These are phyloP conservation scores for Eimeria necatrix DNA, from an alignment of 169 alveolate species.

Conservation along the genomic window DNA sequence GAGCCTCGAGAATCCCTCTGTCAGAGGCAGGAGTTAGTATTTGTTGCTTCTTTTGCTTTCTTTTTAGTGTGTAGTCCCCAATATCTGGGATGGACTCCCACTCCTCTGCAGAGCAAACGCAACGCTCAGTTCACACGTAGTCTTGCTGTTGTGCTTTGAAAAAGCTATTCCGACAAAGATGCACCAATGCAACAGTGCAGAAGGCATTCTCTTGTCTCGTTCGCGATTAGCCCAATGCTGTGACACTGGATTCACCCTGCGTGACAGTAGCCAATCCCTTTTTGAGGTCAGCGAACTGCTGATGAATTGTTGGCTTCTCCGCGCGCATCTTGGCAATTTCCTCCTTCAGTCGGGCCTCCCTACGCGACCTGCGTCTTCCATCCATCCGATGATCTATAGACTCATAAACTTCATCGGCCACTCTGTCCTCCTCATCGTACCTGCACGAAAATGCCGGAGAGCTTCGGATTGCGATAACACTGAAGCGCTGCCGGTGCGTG, in stretches of 20 bases:
- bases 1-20: conserved; percentile 73
- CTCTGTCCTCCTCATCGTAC: conserved; percentile 96
- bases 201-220: too few species aligned
- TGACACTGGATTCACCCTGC: conserved; percentile 51
- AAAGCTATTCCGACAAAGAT: too few species aligned
- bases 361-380: conserved; percentile 92
- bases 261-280: conserved; percentile 83
- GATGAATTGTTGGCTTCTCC: conserved; percentile 88
- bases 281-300: conserved; percentile 84
- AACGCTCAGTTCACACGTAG: neutral
- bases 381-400: conserved; percentile 94
- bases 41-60: conserved; percentile 91
- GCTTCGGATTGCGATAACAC: neutral
- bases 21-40: conserved; percentile 78
- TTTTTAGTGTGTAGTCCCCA: conserved; percentile 91
- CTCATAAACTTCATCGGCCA: conserved; percentile 95
- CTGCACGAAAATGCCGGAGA: conserved; percentile 59
- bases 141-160: too few species aligned
- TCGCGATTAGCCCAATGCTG: too few species aligned
- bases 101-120: conserved; percentile 88
- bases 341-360: conserved; percentile 93
- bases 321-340: conserved; percentile 92
- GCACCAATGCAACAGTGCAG: too few species aligned
- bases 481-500: too few species aligned
- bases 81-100: conserved; percentile 99